These are phyloP conservation scores for Aspergillus coremiiformis DNA, from an alignment of 495 filamentous ascomycete genomes.

Conservation along the genomic window DNA sequence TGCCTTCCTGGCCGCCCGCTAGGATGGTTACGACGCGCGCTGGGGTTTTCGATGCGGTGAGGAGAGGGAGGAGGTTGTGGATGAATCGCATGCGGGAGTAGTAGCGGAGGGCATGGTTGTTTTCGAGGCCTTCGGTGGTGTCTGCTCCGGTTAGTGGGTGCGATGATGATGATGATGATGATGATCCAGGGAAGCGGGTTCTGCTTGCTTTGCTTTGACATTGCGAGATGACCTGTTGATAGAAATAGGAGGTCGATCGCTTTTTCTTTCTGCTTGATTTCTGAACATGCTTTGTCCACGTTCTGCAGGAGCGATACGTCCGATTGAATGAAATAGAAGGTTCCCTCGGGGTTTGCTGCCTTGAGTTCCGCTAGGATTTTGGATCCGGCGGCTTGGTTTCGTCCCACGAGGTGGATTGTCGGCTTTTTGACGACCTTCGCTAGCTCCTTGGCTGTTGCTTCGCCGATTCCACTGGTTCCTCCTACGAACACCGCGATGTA, in stretches of 20 bases:
- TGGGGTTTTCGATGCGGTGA: slow-evolving; percentile 38
- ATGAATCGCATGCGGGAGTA: slow-evolving; percentile 60
- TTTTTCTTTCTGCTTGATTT: slow-evolving; percentile 49
- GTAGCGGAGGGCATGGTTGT: slow-evolving; percentile 45
- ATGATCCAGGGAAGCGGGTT: not conserved
- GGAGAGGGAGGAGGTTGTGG: slow-evolving; percentile 53
- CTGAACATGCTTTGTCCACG: slow-evolving; percentile 53
- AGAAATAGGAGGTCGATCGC: slow-evolving; percentile 56
- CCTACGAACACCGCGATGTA: slow-evolving; percentile 54
- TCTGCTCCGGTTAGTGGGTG: slow-evolving; percentile 24
- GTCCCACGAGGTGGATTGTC: slow-evolving; percentile 38
- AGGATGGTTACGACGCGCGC: slow-evolving; percentile 55
- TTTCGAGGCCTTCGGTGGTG: slow-evolving; percentile 52
- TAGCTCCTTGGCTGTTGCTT: slow-evolving; percentile 47
- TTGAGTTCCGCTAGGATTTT: slow-evolving; percentile 25
- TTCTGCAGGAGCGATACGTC: slow-evolving; percentile 51
- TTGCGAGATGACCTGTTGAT: slow-evolving; percentile 11
- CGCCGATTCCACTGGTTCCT: slow-evolving; percentile 56
- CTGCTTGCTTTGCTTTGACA: slow-evolving; percentile 11
- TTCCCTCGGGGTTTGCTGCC: slow-evolving; percentile 22
- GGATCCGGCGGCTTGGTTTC: slow-evolving; percentile 40
- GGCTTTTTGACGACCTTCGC: slow-evolving; percentile 37
- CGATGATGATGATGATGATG: not conserved
- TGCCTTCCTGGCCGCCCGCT: slow-evolving; percentile 46
- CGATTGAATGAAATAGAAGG: slow-evolving; percentile 48